Conservation (phyloP, 257 asterid species). For the Nicotiana sylvestris region DNA sequence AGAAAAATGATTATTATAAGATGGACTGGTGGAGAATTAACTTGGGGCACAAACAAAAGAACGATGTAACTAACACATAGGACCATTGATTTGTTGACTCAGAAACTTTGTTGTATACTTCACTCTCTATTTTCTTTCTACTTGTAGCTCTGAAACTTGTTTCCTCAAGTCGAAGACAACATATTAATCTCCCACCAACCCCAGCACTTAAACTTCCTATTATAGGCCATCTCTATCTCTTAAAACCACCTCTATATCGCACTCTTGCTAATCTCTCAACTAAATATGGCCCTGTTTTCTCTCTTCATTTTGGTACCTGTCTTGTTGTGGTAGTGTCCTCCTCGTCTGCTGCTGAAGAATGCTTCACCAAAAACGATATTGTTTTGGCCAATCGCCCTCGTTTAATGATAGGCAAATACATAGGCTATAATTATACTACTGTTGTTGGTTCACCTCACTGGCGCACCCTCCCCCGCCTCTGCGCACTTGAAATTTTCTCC, state of each 20-base stretch:
- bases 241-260: constrained; percentile 43
- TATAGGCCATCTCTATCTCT: constrained; percentile 55
- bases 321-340: constrained; percentile 48
- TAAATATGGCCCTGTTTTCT: constrained; percentile 49
- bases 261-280: constrained; percentile 29
- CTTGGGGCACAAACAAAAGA: no score
- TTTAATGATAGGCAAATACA: constrained; percentile 27
- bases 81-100: background rate
- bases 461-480: constrained; percentile 52
- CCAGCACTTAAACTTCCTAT: constrained; percentile 38
- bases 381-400: constrained; percentile 51
- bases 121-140: background rate
- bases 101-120: background rate
- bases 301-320: constrained; percentile 48
- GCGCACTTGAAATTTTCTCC: constrained; percentile 40
- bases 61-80: no score
- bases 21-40: no score
- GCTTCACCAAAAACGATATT: constrained; percentile 56
- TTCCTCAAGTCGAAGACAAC: background rate
- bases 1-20: no score
- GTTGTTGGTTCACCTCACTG: constrained; percentile 35
- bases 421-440: constrained; percentile 44
- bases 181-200: constrained; percentile 39
- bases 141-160: background rate
- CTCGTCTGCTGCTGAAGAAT: constrained; percentile 39